These are phyloP conservation scores for Chaetomiaceae sp. DNA, from an alignment of 2,329 filamentous ascomycete species.

Conservation along the genomic window DNA sequence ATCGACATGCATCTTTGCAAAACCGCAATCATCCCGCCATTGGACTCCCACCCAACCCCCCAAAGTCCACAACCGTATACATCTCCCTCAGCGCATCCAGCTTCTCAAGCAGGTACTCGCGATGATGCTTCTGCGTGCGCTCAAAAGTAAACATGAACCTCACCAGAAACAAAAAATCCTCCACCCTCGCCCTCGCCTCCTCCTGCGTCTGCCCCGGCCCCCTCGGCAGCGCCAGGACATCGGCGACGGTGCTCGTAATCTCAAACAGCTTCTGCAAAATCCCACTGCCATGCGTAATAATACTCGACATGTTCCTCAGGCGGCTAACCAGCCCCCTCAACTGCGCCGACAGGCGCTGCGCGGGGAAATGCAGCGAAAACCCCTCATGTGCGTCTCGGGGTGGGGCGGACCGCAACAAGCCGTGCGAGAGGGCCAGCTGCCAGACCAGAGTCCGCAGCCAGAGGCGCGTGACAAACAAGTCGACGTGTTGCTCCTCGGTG, in stretches of 20 bases:
- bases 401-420: conserved; percentile 1
- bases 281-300: conserved; percentile 8
- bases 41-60: background rate
- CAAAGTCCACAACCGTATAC: conserved; percentile 9
- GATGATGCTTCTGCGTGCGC: conserved; percentile 8
- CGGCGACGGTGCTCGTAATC: conserved; percentile 7
- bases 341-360: conserved; percentile 8
- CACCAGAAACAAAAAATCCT: conserved; percentile 5
- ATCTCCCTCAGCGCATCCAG: background rate
- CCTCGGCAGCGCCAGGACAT: conserved; percentile 8
- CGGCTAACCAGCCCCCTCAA: conserved; percentile 8
- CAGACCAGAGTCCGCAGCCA: conserved; percentile 11
- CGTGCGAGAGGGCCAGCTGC: conserved; percentile 9
- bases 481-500: conserved; percentile 9
- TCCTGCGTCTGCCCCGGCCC: conserved; percentile 7
- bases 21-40: background rate
- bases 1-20: too few relatives aligned
- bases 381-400: conserved; percentile 8
- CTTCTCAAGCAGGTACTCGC: conserved; percentile 7
- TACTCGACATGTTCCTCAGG: conserved; percentile 1
- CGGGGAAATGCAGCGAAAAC: conserved; percentile 7
- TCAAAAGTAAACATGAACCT: conserved; percentile 10
- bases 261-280: conserved; percentile 12
- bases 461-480: conserved; percentile 9
- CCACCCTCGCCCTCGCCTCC: conserved; percentile 1